Evolutionary conservation across 2,329 filamentous ascomycete species (phyloP).

Genomic region (Talaromyces sp.): DNA sequence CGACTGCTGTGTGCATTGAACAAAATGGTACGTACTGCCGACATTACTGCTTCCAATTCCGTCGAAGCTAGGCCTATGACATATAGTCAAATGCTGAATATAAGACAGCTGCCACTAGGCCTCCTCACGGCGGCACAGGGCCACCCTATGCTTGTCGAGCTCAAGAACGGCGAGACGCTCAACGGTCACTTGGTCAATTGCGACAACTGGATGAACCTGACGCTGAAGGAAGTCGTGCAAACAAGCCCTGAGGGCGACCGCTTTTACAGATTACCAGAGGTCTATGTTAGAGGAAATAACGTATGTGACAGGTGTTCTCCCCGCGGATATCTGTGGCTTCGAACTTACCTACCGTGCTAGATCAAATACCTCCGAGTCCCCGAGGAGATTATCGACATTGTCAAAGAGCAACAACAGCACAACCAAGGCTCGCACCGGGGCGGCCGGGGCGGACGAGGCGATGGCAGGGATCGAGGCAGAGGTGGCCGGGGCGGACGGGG

Average conservation of each 20-base stretch:
- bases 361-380: conserved; percentile 98
- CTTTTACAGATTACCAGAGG: conserved; percentile 86
- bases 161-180: conserved; percentile 95
- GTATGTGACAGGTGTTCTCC: conserved; percentile 48
- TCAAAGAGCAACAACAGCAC: conserved; percentile 84
- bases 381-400: conserved; percentile 91
- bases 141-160: conserved; percentile 95
- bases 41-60: not conserved
- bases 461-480: conserved; percentile 34
- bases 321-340: not conserved
- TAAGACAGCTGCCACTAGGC: conserved; percentile 49
- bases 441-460: conserved; percentile 33
- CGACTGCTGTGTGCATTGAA: not conserved
- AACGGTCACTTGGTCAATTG: conserved; percentile 95
- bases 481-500: conserved; percentile 40
- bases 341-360: conserved; percentile 43
- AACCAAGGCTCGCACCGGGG: conserved; percentile 43
- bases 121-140: conserved; percentile 93
- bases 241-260: conserved; percentile 92
- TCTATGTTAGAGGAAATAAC: conserved; percentile 96
- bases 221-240: conserved; percentile 93
- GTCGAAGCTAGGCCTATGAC: not conserved
- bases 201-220: conserved; percentile 99
- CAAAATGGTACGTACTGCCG: conserved; percentile 1
- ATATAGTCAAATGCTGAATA: not conserved